phyloP scores from a whole-genome alignment of 129 eudicot species.

The Pseudognaphalium luteoalbum region DNA sequence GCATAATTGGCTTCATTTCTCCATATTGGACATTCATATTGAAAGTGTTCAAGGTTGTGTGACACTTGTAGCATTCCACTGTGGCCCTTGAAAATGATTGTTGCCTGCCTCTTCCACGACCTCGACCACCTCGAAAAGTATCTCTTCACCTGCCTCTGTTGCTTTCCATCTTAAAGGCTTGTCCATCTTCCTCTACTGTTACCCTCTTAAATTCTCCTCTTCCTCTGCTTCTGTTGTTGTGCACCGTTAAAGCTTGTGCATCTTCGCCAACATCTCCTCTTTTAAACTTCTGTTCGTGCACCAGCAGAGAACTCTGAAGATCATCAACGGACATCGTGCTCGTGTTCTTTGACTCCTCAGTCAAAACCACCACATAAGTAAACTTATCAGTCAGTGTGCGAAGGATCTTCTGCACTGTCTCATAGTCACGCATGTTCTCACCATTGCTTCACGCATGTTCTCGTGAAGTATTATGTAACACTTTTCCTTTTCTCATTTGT shows the following conservation, averaged over 20 bases:
- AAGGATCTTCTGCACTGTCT: not conserved
- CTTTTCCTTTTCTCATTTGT: not conserved
- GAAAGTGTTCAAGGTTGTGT: conserved; percentile 16
- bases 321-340: not conserved
- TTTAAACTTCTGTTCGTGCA: not conserved
- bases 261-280: not conserved
- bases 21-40: conserved; percentile 2
- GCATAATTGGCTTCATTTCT: not conserved
- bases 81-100: not conserved
- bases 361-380: not conserved
- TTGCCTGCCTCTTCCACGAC: not conserved
- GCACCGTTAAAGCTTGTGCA: not conserved
- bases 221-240: too few relatives aligned
- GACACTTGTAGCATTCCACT: conserved; percentile 11
- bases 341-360: not conserved
- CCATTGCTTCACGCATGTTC: not conserved
- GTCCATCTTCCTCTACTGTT: too few relatives aligned
- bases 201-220: too few relatives aligned
- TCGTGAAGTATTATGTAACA: not conserved
- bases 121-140: not conserved
- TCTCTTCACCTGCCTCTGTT: too few relatives aligned
- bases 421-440: not conserved
- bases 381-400: not conserved
- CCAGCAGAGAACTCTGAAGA: not conserved
- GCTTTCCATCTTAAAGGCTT: too few relatives aligned